A percentile compares a stretch with the other conserved stretches of the same genome.
phyloP scores from a whole-genome alignment of 352 stramenopile genomes.

The Pythium coloratum region DNA sequence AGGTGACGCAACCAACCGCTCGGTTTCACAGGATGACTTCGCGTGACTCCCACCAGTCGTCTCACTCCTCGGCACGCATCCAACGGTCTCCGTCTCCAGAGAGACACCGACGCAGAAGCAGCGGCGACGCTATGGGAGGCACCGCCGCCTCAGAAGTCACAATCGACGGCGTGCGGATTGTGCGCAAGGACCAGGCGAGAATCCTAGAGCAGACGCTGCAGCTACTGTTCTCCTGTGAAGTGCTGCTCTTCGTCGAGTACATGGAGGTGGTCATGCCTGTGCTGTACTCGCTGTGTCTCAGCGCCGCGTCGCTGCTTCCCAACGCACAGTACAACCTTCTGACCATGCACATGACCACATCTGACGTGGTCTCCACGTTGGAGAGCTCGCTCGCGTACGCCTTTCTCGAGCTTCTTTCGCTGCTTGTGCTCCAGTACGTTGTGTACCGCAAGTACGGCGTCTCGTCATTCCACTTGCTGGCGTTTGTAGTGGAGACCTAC shows the following conservation, averaged over 20 bases:
- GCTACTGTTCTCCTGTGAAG: conserved; percentile 28
- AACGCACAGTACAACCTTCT: conserved; percentile 24
- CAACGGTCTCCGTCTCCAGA: background rate
- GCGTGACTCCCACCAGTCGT: background rate
- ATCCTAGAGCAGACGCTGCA: conserved; percentile 33
- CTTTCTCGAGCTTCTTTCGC: conserved; percentile 33
- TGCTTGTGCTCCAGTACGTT: conserved; percentile 32
- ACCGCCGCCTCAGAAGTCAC: background rate
- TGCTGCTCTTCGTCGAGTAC: conserved; percentile 35
- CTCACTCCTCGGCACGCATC: background rate
- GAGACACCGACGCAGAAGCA: background rate
- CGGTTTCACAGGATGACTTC: background rate
- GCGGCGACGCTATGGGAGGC: background rate
- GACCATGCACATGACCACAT: background rate
- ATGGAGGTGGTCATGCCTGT: conserved; percentile 26
- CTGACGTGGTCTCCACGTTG: background rate
- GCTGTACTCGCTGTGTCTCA: conserved; percentile 15
- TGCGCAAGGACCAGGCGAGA: conserved; percentile 23
- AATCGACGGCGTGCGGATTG: conserved; percentile 23
- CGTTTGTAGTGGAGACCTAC: conserved; percentile 41
- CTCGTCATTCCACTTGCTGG: conserved; percentile 28
- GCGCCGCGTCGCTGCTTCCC: conserved; percentile 8
- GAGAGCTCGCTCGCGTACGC: conserved; percentile 26
- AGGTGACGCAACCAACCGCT: background rate
- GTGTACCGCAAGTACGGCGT: conserved; percentile 33